Conservation (phyloP, 768 basidiomycete species). For the Crucibulum laeve region DNA sequence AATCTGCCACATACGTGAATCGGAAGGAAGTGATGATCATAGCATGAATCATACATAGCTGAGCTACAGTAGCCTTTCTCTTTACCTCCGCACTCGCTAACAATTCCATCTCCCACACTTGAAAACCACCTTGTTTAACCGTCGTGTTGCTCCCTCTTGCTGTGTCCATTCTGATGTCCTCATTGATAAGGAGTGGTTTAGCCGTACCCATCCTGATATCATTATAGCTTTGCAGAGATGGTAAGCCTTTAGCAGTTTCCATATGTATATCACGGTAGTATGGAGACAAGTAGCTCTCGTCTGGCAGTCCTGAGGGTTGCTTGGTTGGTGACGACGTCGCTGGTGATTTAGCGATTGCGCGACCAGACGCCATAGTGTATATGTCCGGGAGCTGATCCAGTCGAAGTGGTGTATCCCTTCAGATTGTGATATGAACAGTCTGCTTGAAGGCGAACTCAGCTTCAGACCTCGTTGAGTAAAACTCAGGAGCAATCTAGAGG, state of each 20-base stretch:
- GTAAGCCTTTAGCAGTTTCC: conserved; percentile 70
- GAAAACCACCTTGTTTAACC: conserved; percentile 49
- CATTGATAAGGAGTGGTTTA: conserved; percentile 39
- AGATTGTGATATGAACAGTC: too few species aligned
- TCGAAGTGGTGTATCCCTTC: too few species aligned
- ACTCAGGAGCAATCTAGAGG: too few species aligned
- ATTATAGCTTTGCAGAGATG: conserved; percentile 29
- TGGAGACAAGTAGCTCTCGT: conserved; percentile 14
- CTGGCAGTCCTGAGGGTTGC: conserved; percentile 22
- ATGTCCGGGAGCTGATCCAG: too few species aligned
- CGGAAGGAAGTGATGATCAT: conserved; percentile 3
- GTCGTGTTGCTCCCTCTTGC: conserved; percentile 52
- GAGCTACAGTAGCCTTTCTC: conserved; percentile 94
- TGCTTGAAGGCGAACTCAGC: too few species aligned
- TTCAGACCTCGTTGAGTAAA: too few species aligned
- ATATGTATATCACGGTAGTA: conserved; percentile 63
- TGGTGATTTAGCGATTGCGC: too few species aligned
- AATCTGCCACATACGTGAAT: conserved; percentile 49
- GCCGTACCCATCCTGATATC: conserved; percentile 63
- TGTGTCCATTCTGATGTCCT: conserved; percentile 71
- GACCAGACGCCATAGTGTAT: too few species aligned
- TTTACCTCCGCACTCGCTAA: conserved; percentile 84
- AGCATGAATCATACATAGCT: conserved; percentile 66
- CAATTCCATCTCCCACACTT: conserved; percentile 84
- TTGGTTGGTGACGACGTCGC: conserved; percentile 23